Evolutionary conservation across 306 rosid species (phyloP).

Genomic region (Malus orientalis): DNA sequence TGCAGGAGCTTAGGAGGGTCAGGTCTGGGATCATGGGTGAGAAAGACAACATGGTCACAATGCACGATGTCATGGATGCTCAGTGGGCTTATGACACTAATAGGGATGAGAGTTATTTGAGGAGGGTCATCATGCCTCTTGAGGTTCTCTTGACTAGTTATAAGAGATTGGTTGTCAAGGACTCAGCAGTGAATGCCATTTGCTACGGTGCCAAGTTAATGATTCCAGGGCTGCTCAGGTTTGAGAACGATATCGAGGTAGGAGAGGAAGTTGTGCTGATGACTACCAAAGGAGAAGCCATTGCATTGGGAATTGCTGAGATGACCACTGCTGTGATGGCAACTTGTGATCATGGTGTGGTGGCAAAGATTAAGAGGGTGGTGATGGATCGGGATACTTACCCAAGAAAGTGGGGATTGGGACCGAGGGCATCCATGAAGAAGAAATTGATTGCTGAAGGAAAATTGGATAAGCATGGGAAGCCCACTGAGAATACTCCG

Average conservation of each 20-base stretch:
- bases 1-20: conserved; percentile 89
- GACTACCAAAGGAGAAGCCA: conserved; percentile 81
- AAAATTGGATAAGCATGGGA: conserved; percentile 71
- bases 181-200: conserved; percentile 79
- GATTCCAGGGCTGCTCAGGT: conserved; percentile 78
- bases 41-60: conserved; percentile 78
- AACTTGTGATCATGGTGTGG: conserved; percentile 80
- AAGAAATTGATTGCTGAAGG: conserved; percentile 61
- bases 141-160: conserved; percentile 64
- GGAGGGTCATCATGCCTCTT: conserved; percentile 78
- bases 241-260: conserved; percentile 69
- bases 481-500: conserved; percentile 59
- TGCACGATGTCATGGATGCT: conserved; percentile 93
- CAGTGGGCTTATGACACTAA: conserved; percentile 66
- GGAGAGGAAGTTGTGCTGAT: conserved; percentile 79
- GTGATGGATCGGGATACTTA: conserved; percentile 89
- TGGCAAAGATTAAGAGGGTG: conserved; percentile 82
- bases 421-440: conserved; percentile 77
- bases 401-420: conserved; percentile 86
- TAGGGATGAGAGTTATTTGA: conserved; percentile 63
- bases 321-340: conserved; percentile 88
- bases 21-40: conserved; percentile 78
- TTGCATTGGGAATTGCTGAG: conserved; percentile 83
- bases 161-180: conserved; percentile 81
- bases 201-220: conserved; percentile 85